A percentile compares a stretch with the other conserved stretches of the same genome.
Evolutionary conservation across 1,139 yeast species (phyloP).

Genomic region (Yueomyces sp.): DNA sequence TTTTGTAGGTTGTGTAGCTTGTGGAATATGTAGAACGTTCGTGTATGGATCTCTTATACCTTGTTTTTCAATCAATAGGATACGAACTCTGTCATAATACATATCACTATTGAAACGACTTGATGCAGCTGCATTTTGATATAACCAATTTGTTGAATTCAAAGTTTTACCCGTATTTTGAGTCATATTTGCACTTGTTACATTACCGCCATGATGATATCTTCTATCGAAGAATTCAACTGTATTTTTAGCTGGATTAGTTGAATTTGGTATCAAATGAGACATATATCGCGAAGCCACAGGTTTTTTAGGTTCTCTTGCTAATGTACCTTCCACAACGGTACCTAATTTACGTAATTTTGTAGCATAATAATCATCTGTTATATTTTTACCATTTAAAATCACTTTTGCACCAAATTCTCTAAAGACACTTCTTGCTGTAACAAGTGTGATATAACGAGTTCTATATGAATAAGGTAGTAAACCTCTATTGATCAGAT

Average conservation of each 20-base stretch:
- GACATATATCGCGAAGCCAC: constrained; percentile 11
- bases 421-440: constrained; percentile 79
- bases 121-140: constrained; percentile 70
- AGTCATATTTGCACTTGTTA: constrained; percentile 29
- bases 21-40: constrained; percentile 62
- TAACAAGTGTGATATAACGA: constrained; percentile 75
- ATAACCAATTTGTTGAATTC: constrained; percentile 74
- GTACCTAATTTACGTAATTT: constrained; percentile 60
- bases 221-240: constrained; percentile 23
- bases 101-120: constrained; percentile 55
- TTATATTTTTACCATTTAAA: constrained; percentile 65
- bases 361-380: constrained; percentile 84
- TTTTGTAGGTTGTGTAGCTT: constrained; percentile 57
- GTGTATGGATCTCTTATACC: constrained; percentile 77
- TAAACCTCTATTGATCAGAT: constrained; percentile 66
- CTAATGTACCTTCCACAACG: constrained; percentile 59
- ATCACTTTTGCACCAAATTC: constrained; percentile 87
- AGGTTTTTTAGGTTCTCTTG: constrained; percentile 35
- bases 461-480: constrained; percentile 89
- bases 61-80: constrained; percentile 31
- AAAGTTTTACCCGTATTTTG: constrained; percentile 30
- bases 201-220: constrained; percentile 9
- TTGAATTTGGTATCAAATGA: constrained; percentile 5
- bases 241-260: constrained; percentile 21
- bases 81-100: constrained; percentile 44